Evolutionary conservation across 2,329 filamentous ascomycete species (phyloP).

Genomic region (Canariomyces notabilis): DNA sequence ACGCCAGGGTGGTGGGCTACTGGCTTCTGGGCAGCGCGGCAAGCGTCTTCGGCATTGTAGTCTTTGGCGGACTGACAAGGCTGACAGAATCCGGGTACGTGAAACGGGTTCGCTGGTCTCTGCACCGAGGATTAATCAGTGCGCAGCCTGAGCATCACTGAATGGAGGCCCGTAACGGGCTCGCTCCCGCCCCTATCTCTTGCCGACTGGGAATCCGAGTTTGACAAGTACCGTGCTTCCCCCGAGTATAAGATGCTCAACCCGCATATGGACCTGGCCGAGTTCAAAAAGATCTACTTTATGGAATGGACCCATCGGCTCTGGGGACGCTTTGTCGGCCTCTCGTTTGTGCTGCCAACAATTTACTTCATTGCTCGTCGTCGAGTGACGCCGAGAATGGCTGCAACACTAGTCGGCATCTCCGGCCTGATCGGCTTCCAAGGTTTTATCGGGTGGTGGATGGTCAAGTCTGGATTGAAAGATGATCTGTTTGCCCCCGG

Average conservation of each 20-base stretch:
- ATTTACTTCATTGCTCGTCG: slow-evolving; percentile 80
- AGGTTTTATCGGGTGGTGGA: slow-evolving; percentile 97
- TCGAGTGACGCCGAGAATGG: slow-evolving; percentile 73
- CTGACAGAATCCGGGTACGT: slow-evolving; percentile 87
- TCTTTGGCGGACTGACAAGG: slow-evolving; percentile 88
- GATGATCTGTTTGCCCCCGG: slow-evolving; percentile 93
- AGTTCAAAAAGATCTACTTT: slow-evolving; percentile 98
- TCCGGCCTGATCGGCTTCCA: slow-evolving; percentile 89
- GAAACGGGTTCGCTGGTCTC: slow-evolving; percentile 9
- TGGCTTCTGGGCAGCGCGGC: slow-evolving; percentile 89
- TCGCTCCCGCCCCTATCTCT: slow-evolving; percentile 75
- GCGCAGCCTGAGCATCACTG: slow-evolving; percentile 84
- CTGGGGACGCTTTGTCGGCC: slow-evolving; percentile 87
- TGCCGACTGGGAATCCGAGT: slow-evolving; percentile 87
- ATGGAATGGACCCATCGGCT: slow-evolving; percentile 98
- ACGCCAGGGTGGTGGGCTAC: slow-evolving; percentile 74
- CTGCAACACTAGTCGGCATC: slow-evolving; percentile 73
- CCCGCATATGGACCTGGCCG: slow-evolving; percentile 82
- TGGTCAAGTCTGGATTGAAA: slow-evolving; percentile 94
- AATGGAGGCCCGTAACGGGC: slow-evolving; percentile 96
- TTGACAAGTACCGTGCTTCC: slow-evolving; percentile 84
- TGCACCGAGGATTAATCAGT: slow-evolving; percentile 9
- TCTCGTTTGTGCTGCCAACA: slow-evolving; percentile 84
- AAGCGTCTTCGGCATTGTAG: slow-evolving; percentile 93
- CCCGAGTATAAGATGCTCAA: slow-evolving; percentile 93